Evolutionary conservation across 2,329 filamentous ascomycete species (phyloP).

Genomic region (Parastagonospora avenae): DNA sequence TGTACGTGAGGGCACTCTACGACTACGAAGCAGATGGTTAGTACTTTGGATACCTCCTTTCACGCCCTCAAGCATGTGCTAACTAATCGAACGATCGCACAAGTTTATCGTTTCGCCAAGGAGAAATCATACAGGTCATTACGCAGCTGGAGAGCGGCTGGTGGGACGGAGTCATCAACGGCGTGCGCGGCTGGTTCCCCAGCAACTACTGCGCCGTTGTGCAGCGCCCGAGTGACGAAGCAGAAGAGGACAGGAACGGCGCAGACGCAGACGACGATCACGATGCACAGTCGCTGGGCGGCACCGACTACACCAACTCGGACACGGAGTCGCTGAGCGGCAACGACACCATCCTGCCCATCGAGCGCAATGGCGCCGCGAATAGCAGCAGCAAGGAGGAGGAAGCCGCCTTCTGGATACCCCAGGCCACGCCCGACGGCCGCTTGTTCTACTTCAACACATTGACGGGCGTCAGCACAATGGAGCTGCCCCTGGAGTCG

Average conservation of each 20-base stretch:
- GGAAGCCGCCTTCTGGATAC: conserved; percentile 96
- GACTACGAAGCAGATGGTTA: conserved; percentile 67
- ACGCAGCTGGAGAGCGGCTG: conserved; percentile 97
- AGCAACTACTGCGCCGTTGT: conserved; percentile 98
- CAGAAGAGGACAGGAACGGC: conserved; percentile 65
- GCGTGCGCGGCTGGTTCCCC: conserved; percentile 96
- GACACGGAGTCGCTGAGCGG: conserved; percentile 53
- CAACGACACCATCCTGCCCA: conserved; percentile 57
- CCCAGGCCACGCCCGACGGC: conserved; percentile 92
- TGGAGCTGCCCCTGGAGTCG: conserved; percentile 92
- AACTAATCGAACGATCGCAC: conserved; percentile 82
- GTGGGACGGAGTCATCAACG: conserved; percentile 99
- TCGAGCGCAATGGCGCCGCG: conserved; percentile 65
- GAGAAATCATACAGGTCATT: conserved; percentile 97
- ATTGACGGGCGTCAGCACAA: conserved; percentile 90
- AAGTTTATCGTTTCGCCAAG: conserved; percentile 93
- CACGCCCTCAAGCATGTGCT: no score
- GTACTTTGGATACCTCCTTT: no score
- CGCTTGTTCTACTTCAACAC: conserved; percentile 98
- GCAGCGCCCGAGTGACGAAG: conserved; percentile 73
- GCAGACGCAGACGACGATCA: conserved; percentile 57
- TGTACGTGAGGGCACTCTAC: conserved; percentile 95
- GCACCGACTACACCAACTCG: conserved; percentile 46
- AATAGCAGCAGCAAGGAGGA: conserved; percentile 70
- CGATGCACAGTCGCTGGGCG: conserved; percentile 54